These are phyloP conservation scores for Zygoascus sp. DNA, from an alignment of 1,139 yeast genomes.

Conservation along the genomic window DNA sequence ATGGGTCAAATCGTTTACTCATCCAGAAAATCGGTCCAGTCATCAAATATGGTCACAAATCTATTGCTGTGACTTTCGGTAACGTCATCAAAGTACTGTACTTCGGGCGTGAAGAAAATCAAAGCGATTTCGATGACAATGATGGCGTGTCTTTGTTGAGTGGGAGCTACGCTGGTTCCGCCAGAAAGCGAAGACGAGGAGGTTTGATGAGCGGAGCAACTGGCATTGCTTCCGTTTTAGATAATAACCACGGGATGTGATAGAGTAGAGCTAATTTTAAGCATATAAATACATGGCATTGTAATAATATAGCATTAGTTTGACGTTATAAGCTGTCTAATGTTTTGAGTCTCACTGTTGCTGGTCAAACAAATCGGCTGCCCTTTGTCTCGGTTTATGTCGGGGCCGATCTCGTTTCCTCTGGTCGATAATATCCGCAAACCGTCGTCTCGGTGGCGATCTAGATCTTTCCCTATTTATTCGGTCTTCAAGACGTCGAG, in stretches of 20 bases:
- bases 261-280: neutral
- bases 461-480: constrained; percentile 5
- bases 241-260: neutral
- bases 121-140: constrained; percentile 1
- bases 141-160: constrained; percentile 1
- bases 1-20: constrained; percentile 32
- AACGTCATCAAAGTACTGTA: constrained; percentile 66
- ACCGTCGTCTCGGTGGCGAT: constrained; percentile 5
- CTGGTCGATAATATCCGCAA: constrained; percentile 16
- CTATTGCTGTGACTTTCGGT: constrained; percentile 71
- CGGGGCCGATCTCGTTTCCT: constrained; percentile 1
- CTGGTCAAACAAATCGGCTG: constrained; percentile 20
- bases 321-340: too few relatives aligned
- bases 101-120: constrained; percentile 53
- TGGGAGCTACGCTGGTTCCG: neutral
- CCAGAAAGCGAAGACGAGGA: constrained; percentile 2
- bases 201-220: neutral
- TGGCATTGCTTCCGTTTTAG: neutral
- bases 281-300: neutral
- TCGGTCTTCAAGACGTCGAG: constrained; percentile 12
- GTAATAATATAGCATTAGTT: neutral
- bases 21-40: constrained; percentile 51
- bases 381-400: constrained; percentile 11
- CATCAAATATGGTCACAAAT: constrained; percentile 68
- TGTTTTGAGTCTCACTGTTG: too few relatives aligned